These are phyloP conservation scores for Mortierella sp. DNA, from an alignment of 371 early-diverging fungal genomes.

Conservation along the genomic window DNA sequence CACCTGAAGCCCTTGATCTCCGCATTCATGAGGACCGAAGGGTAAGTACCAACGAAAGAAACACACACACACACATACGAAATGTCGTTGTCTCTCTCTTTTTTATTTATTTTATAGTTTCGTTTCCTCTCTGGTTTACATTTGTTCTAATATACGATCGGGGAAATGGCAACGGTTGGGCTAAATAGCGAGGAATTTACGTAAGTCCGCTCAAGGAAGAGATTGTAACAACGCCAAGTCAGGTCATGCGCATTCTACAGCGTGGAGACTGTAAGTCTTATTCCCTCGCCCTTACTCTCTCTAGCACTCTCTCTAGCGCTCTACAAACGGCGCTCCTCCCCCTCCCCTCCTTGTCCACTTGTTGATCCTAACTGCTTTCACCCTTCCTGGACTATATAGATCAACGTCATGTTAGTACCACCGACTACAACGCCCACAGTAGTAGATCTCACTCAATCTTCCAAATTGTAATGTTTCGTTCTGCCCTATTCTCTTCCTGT, in stretches of 20 bases:
- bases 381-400: conserved; percentile 1
- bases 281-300: no score
- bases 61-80: no score
- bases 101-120: no score
- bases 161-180: no score
- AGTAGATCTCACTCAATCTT: conserved; percentile 31
- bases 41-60: conserved; percentile 31
- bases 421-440: conserved; percentile 29
- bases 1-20: conserved; percentile 76
- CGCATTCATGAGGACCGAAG: conserved; percentile 82
- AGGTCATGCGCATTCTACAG: conserved; percentile 77
- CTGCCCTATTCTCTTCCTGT: no score
- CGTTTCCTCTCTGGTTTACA: no score
- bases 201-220: conserved; percentile 85
- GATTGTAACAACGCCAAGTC: conserved; percentile 77
- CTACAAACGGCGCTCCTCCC: no score
- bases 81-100: no score
- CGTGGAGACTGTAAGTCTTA: conserved; percentile 71
- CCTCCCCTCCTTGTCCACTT: no score
- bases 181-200: conserved; percentile 76
- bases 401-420: conserved; percentile 20
- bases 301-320: no score
- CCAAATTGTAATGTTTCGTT: conserved; percentile 15
- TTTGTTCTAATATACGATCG: no score
- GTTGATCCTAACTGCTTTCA: neutral